These are phyloP conservation scores for Jamesozyma piceae DNA, from an alignment of 805 yeast species.

Conservation along the genomic window DNA sequence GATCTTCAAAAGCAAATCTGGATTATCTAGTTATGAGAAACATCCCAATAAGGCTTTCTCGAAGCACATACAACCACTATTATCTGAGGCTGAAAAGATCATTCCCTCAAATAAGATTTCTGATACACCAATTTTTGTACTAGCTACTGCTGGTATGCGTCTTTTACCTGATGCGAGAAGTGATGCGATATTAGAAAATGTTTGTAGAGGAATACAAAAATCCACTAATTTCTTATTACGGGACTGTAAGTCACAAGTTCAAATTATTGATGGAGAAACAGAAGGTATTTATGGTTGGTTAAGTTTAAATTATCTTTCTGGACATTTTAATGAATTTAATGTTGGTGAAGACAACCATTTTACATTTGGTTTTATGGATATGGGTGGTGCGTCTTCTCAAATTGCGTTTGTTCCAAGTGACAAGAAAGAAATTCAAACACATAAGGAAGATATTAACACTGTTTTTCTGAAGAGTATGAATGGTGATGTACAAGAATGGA, in stretches of 20 bases:
- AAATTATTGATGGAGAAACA: constrained; percentile 85
- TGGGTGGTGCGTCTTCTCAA: constrained; percentile 99
- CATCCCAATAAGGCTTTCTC: constrained; percentile 53
- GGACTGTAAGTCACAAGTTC: constrained; percentile 62
- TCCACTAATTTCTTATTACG: constrained; percentile 46
- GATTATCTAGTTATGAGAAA: constrained; percentile 62
- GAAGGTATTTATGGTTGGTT: constrained; percentile 97
- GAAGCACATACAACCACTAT: constrained; percentile 55
- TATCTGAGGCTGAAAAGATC: constrained; percentile 57
- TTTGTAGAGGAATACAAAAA: constrained; percentile 48
- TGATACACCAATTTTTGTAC: constrained; percentile 78
- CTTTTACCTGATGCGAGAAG: constrained; percentile 50
- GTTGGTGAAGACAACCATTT: constrained; percentile 30
- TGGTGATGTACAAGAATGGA: constrained; percentile 69
- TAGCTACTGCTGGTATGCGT: constrained; percentile 97
- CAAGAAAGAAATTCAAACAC: constrained; percentile 48
- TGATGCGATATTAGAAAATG: constrained; percentile 42
- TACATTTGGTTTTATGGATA: constrained; percentile 93
- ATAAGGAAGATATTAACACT: constrained; percentile 62
- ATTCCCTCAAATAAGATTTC: constrained; percentile 54
- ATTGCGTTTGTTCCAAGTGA: constrained; percentile 82
- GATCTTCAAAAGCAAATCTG: constrained; percentile 71
- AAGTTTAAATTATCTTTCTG: constrained; percentile 75
- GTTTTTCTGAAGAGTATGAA: constrained; percentile 57
- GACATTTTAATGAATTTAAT: constrained; percentile 46